Base-by-base conservation (phyloP, 768 basidiomycete species). In the Pisolithus marmoratus region DNA sequence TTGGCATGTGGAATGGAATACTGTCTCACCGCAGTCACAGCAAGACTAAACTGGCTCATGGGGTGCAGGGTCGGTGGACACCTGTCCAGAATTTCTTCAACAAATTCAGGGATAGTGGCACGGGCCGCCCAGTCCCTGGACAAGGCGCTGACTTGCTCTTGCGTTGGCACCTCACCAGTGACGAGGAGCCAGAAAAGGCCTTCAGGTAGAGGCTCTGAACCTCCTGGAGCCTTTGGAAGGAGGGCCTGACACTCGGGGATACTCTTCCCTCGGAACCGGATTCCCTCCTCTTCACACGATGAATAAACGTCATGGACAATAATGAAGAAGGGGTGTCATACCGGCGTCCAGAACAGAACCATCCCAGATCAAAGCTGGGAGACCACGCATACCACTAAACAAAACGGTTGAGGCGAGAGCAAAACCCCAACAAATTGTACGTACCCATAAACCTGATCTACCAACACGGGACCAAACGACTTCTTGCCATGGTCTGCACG, bases 41-140 rank as follows among this genome's bases (percentile, higher is more conserved):
- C 94, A 65, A 96, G 75, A 67, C 87, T 88, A 75, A 98, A 96
- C 74, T 98, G 95, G 71, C 89, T 93, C 95, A 98, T 98, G 57
- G 95, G 95, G 70, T 98, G 95, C 42, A 98, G 81, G 15, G 93
- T 94, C 47, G 88, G 85, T 19, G 90, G 90, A 72, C 90, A 92
- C 69, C 93, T 74, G 75, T 98, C 95, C 48, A 98, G 81, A 60
- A 96, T 81, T 64, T 96, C 94, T 71, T 97, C 94, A n/a, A 98
- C 88, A 60, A 95, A 94, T 54, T 88, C 85, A 42, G 94, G 94
- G 56, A 98, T 83, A 43, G 85, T 80, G 38, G 92, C 84, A 58
- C 94, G 87, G 40, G 91, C 89, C 49, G 94, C 95, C 92, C 95
- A 96, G 65, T 98, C 95, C 60, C 82, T 83, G 56, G 90, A 92